Conservation (phyloP, 2,329 filamentous ascomycete species). For the Zasmidium cellare region DNA sequence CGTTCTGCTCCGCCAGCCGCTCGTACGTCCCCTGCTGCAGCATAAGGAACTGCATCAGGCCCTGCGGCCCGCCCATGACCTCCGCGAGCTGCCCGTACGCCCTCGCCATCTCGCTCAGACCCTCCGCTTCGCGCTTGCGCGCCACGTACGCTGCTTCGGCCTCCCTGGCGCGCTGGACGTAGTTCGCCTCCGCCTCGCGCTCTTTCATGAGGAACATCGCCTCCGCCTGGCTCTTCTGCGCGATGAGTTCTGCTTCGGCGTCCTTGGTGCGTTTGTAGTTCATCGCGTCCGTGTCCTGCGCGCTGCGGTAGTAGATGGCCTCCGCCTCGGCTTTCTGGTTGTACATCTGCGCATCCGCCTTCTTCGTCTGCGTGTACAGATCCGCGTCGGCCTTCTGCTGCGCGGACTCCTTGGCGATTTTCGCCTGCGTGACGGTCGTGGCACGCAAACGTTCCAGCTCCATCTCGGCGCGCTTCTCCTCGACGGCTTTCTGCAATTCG, state of each 20-base stretch:
- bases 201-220: conserved; percentile 38
- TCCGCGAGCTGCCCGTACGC: conserved; percentile 72
- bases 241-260: conserved; percentile 28
- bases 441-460: conserved; percentile 80
- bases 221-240: conserved; percentile 33
- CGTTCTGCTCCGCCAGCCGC: conserved; percentile 76
- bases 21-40: conserved; percentile 79
- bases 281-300: conserved; percentile 45
- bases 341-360: conserved; percentile 57
- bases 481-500: conserved; percentile 75
- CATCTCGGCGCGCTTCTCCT: conserved; percentile 74
- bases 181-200: conserved; percentile 42
- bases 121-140: conserved; percentile 74
- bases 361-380: conserved; percentile 50
- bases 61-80: conserved; percentile 75
- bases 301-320: conserved; percentile 47
- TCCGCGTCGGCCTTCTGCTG: conserved; percentile 54
- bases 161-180: conserved; percentile 20
- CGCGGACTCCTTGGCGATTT: conserved; percentile 54
- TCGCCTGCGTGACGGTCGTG: conserved; percentile 74
- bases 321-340: conserved; percentile 61
- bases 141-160: conserved; percentile 57
- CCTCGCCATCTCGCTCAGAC: conserved; percentile 72
- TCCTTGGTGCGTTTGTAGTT: conserved; percentile 35
- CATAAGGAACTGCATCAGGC: conserved; percentile 83